Evolutionary conservation across 2,329 filamentous ascomycete genomes (phyloP).

Genomic region (Xylariaceae sp.): DNA sequence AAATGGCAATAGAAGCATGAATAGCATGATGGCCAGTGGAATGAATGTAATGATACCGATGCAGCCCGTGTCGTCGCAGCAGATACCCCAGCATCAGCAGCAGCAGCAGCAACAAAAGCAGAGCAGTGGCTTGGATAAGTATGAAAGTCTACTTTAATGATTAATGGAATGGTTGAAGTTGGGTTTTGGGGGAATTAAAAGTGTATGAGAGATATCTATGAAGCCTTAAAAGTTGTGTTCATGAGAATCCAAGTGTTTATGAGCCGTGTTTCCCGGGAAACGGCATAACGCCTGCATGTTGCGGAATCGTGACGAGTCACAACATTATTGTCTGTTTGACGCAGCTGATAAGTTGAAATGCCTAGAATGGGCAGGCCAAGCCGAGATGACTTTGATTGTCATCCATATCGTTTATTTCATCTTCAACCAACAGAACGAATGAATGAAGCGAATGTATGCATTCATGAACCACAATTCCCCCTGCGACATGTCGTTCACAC

Average conservation of each 20-base stretch:
- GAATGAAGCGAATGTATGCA: too few species aligned
- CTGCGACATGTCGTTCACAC: too few species aligned
- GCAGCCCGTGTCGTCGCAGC: neutral
- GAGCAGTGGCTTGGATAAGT: conserved; percentile 57
- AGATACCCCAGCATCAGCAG: conserved; percentile 30
- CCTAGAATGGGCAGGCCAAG: too few species aligned
- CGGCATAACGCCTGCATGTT: too few species aligned
- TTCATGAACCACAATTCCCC: too few species aligned
- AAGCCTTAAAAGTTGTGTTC: neutral
- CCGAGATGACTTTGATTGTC: too few species aligned
- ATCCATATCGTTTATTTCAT: too few species aligned
- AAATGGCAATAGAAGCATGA: conserved; percentile 25
- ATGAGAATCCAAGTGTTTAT: neutral
- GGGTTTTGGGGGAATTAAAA: neutral
- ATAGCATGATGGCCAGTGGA: conserved; percentile 21
- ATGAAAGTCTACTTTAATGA: conserved; percentile 57
- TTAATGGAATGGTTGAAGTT: neutral
- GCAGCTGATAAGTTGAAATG: too few species aligned
- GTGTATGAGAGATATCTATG: neutral
- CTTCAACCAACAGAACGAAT: too few species aligned
- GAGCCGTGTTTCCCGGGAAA: too few species aligned
- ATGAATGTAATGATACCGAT: conserved; percentile 15
- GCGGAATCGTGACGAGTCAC: too few species aligned
- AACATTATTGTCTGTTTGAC: too few species aligned
- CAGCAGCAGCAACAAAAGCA: conserved; percentile 30